These are phyloP conservation scores for Dysphania ambrosioides DNA, from an alignment of 148 eudicot genomes.

Conservation along the genomic window DNA sequence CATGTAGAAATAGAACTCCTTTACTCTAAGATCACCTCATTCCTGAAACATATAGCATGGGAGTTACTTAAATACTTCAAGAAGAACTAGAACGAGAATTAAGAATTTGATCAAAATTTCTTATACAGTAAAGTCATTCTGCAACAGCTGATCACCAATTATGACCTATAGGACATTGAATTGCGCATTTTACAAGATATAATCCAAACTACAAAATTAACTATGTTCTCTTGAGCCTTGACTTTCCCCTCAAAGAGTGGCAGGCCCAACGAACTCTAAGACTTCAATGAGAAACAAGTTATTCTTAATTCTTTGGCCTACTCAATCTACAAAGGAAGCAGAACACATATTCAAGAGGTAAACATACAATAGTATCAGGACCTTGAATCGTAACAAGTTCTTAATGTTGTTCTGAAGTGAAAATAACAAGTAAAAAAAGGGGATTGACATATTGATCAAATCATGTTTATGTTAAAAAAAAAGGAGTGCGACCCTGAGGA, in stretches of 20 bases:
- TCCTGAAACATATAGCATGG: slow-evolving; percentile 48
- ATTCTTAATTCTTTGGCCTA: not conserved
- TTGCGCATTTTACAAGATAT: not conserved
- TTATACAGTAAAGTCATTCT: not conserved
- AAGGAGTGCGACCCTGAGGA: too few relatives aligned
- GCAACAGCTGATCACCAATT: not conserved
- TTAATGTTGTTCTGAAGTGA: too few relatives aligned
- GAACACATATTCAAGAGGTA: too few relatives aligned
- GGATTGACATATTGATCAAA: too few relatives aligned
- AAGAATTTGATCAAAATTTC: not conserved
- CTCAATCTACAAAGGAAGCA: not conserved
- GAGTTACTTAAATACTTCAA: not conserved
- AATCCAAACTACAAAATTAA: not conserved
- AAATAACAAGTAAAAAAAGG: too few relatives aligned
- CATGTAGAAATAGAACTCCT: slow-evolving; percentile 77
- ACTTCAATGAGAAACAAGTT: not conserved
- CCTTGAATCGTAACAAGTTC: too few relatives aligned
- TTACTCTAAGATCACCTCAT: slow-evolving; percentile 95
- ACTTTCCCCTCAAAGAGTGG: not conserved
- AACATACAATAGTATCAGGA: too few relatives aligned
- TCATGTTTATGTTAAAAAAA: too few relatives aligned
- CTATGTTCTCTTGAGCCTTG: too few relatives aligned
- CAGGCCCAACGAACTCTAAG: not conserved
- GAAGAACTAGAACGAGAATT: not conserved
- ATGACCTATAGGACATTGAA: not conserved